A percentile compares a stretch with the other conserved stretches of the same genome.
Conservation (phyloP, 805 yeast species). For the Yarrowia bubula region DNA sequence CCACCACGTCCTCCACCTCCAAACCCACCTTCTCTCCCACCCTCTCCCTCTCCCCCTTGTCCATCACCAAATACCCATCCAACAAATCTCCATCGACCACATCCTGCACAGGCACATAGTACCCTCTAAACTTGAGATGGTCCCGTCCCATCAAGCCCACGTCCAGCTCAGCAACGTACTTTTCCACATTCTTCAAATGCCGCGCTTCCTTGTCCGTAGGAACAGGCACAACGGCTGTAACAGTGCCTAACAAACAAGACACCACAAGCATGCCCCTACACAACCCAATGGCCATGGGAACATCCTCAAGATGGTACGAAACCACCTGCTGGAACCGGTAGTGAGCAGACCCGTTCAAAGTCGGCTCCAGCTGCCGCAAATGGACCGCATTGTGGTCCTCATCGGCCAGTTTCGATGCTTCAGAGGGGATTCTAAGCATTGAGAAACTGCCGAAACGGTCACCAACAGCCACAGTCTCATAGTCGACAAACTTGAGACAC, state of each 20-base stretch:
- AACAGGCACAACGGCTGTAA: slow-evolving; percentile 74
- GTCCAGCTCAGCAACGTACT: slow-evolving; percentile 36
- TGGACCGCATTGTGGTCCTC: slow-evolving; percentile 50
- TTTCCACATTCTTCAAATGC: slow-evolving; percentile 57
- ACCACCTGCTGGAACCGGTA: slow-evolving; percentile 50
- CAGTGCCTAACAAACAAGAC: slow-evolving; percentile 77
- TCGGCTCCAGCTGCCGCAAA: slow-evolving; percentile 31
- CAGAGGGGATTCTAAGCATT: slow-evolving; percentile 59
- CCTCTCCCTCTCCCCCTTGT: neutral
- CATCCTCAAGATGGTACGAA: slow-evolving; percentile 69
- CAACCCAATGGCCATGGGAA: slow-evolving; percentile 58
- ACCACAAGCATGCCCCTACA: slow-evolving; percentile 47
- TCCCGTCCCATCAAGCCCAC: slow-evolving; percentile 59
- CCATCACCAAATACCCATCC: neutral
- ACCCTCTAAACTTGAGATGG: slow-evolving; percentile 66
- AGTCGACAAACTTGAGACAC: slow-evolving; percentile 59
- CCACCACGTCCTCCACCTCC: neutral
- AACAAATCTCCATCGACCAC: slow-evolving; percentile 80
- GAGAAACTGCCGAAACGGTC: slow-evolving; percentile 84
- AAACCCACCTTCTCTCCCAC: neutral
- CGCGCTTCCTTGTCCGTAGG: slow-evolving; percentile 58
- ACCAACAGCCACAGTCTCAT: slow-evolving; percentile 74
- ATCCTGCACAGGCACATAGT: slow-evolving; percentile 73
- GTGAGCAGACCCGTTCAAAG: neutral
- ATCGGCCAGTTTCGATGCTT: slow-evolving; percentile 49